Evolutionary conservation across 2,329 filamentous ascomycete genomes (phyloP).

Genomic region (Fusarium sp.): DNA sequence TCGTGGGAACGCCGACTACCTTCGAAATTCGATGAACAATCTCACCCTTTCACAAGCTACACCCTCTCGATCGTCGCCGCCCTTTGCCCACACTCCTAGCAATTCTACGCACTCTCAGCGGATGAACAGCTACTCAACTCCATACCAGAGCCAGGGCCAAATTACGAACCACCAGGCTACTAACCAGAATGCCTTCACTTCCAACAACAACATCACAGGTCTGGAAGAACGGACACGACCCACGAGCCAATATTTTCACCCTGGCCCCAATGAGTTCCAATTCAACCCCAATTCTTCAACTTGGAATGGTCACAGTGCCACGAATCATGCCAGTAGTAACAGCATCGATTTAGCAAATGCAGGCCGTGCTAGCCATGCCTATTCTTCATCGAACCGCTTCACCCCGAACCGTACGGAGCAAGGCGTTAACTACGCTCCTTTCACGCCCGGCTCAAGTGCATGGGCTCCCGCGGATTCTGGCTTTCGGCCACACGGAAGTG

Average conservation of each 20-base stretch:
- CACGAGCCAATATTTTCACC: slow-evolving; percentile 17
- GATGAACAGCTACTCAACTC: slow-evolving; percentile 58
- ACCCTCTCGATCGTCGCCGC: slow-evolving; percentile 61
- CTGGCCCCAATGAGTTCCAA: slow-evolving; percentile 54
- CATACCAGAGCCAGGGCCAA: slow-evolving; percentile 57
- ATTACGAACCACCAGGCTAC: slow-evolving; percentile 43
- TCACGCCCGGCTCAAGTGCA: slow-evolving; percentile 50
- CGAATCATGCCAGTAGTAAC: slow-evolving; percentile 44
- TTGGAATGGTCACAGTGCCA: slow-evolving; percentile 54
- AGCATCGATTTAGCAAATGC: slow-evolving; percentile 28
- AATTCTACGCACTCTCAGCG: slow-evolving; percentile 62
- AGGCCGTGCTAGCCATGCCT: neutral
- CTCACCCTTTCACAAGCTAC: slow-evolving; percentile 63
- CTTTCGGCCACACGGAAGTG: slow-evolving; percentile 52
- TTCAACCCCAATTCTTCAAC: slow-evolving; percentile 61
- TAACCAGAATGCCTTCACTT: slow-evolving; percentile 9
- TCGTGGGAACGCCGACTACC: slow-evolving; percentile 53
- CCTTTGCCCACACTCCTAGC: slow-evolving; percentile 54
- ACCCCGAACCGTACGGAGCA: slow-evolving; percentile 52
- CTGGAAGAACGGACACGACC: slow-evolving; percentile 53
- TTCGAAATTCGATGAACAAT: slow-evolving; percentile 41
- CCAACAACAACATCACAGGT: slow-evolving; percentile 51
- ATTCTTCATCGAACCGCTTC: slow-evolving; percentile 49
- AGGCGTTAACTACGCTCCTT: slow-evolving; percentile 43
- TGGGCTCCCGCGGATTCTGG: slow-evolving; percentile 54